phyloP scores from a whole-genome alignment of 495 filamentous ascomycete genomes.

The Xylaria nigripes region DNA sequence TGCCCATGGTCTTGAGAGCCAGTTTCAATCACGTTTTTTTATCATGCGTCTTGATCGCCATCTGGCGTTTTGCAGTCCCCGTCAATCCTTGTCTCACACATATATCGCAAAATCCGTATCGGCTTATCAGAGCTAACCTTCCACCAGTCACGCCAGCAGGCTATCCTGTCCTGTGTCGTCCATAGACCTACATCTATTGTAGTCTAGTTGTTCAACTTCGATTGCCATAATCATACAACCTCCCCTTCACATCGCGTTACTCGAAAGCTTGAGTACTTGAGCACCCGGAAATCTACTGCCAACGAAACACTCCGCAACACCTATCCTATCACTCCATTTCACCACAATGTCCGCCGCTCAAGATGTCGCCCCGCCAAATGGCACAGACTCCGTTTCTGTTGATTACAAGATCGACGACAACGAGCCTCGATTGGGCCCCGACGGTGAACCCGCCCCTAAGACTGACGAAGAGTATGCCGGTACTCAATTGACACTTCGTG shows the following conservation, averaged over 20 bases:
- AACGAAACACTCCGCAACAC: neutral
- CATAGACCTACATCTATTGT: neutral
- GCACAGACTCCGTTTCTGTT: conserved; percentile 37
- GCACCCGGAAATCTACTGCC: neutral
- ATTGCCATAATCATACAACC: neutral
- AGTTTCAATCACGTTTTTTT: neutral
- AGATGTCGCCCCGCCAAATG: conserved; percentile 35
- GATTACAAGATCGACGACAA: conserved; percentile 41
- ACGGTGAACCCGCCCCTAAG: conserved; percentile 63
- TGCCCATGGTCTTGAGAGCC: neutral
- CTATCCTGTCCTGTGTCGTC: neutral
- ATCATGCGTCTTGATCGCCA: neutral
- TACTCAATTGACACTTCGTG: conserved; percentile 83
- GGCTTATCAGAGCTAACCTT: conserved; percentile 29
- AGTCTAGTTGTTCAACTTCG: conserved; percentile 8
- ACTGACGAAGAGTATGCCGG: conserved; percentile 95
- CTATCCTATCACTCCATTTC: neutral
- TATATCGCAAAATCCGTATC: conserved; percentile 11
- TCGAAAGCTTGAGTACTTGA: neutral
- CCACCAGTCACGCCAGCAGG: conserved; percentile 4
- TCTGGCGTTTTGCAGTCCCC: conserved; percentile 14
- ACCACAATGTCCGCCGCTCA: conserved; percentile 41
- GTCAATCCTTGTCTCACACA: conserved; percentile 20
- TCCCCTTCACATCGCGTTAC: neutral
- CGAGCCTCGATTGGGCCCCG: conserved; percentile 53